These are phyloP conservation scores for Quambalaria eucalypti DNA, from an alignment of 1,284 basidiomycete genomes.

Conservation along the genomic window DNA sequence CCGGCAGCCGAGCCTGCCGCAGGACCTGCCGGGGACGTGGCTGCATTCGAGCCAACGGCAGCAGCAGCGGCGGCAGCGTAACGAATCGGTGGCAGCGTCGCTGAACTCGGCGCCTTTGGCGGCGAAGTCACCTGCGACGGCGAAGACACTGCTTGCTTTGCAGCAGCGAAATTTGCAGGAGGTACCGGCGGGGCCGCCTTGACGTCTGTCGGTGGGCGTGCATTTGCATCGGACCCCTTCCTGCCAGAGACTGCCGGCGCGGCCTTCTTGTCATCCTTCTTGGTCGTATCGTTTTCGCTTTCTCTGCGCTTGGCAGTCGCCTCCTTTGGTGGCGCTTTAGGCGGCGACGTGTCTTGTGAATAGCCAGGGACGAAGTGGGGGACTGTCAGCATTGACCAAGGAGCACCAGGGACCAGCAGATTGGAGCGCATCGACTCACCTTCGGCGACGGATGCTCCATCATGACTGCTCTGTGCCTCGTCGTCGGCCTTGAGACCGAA, in stretches of 20 bases:
- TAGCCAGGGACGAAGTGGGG: neutral
- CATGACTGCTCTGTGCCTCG: conserved; percentile 53
- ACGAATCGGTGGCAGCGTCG: conserved; percentile 60
- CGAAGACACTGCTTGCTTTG: conserved; percentile 51
- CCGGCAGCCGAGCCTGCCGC: conserved; percentile 10
- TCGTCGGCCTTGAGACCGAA: conserved; percentile 55
- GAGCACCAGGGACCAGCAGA: neutral
- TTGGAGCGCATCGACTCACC: conserved; percentile 9
- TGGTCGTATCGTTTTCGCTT: conserved; percentile 14
- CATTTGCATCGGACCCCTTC: neutral
- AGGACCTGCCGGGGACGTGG: conserved; percentile 3
- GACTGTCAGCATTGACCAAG: neutral
- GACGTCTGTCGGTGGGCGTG: neutral
- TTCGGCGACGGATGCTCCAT: conserved; percentile 51
- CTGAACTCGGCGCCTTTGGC: conserved; percentile 25
- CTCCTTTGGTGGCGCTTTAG: neutral
- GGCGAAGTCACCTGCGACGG: conserved; percentile 24
- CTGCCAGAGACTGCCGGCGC: neutral
- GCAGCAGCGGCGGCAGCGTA: conserved; percentile 88
- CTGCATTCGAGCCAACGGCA: conserved; percentile 48
- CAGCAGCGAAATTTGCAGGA: conserved; percentile 63
- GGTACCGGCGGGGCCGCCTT: conserved; percentile 55
- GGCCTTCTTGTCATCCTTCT: conserved; percentile 11
- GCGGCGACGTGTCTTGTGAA: neutral
- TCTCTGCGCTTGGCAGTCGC: conserved; percentile 12